phyloP scores from a whole-genome alignment of 345 rosid genomes.

The Trapa incisa region DNA sequence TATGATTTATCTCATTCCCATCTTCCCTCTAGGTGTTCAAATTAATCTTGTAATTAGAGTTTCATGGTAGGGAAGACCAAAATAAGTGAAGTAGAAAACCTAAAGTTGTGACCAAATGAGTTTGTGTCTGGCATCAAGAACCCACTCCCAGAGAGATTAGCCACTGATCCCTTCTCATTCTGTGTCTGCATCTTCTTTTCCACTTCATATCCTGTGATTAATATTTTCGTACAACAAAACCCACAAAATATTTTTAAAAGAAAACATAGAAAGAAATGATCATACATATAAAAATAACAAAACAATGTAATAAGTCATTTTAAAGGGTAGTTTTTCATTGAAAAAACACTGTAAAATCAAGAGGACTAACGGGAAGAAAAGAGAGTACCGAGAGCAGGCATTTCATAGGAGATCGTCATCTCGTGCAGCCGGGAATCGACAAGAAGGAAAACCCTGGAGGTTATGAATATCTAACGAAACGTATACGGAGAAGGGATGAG shows the following conservation, averaged over 20 bases:
- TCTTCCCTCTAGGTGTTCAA: not conserved
- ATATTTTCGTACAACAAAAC: not conserved
- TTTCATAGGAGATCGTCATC: conserved; percentile 42
- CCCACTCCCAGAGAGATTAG: conserved; percentile 25
- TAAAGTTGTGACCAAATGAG: conserved; percentile 78
- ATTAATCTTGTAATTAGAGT: not conserved
- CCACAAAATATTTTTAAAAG: not conserved
- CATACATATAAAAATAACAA: no score
- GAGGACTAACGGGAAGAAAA: not conserved
- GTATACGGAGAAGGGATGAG: not conserved
- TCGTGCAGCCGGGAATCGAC: not conserved
- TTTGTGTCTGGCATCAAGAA: conserved; percentile 53
- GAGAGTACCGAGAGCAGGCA: conserved; percentile 29
- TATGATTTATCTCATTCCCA: no score
- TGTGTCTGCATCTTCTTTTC: conserved; percentile 26
- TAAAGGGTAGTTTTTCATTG: not conserved
- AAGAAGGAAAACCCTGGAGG: not conserved
- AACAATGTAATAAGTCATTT: no score
- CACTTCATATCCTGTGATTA: conserved; percentile 19
- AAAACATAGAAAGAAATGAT: no score
- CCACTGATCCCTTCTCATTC: conserved; percentile 26
- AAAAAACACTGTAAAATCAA: not conserved
- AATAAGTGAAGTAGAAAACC: conserved; percentile 20
- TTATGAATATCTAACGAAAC: not conserved
- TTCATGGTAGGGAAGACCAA: not conserved